Evolutionary conservation across 768 basidiomycete genomes (phyloP), one percentile per base, ranked within the genome.

Genomic region (Rhizopogon vulgaris): DNA sequence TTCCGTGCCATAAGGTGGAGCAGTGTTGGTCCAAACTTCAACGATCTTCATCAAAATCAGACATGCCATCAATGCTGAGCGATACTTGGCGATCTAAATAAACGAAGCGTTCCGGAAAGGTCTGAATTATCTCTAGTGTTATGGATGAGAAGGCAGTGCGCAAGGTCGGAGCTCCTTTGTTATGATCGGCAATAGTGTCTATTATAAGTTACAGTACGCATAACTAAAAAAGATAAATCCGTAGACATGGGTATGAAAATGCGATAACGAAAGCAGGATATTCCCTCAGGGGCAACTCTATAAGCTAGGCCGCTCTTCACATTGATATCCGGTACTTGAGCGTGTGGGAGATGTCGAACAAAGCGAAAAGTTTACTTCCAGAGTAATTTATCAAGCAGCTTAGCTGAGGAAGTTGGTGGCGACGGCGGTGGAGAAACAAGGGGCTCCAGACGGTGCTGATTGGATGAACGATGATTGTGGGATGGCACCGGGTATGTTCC

Each of bases 331-430:
- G 10, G 42, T 11, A 28, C 15, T 43, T 8, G 10, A 28, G n/a
- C n/a, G 6, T 5, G 15, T 28, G 9, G 41, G 27, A 37, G 36
- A 38, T 38, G 37, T 4, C 42, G 12, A 14, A 40, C 12, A 7
- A 22, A 3, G 22, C 4, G 6, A n/a, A 10, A 42, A 27, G 15
- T 53, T 43, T 43, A 48, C 41, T 49, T 61, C 25, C 64, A 51
- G 9, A 64, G 52, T 11, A 68, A 34, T 51, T 53, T 52, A 7
- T 57, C 64, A n/a, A 66, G 49, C 36, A 62, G 28, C 15, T 62
- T 62, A 49, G 52, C 49, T 34, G 59, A 38, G 2, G 36, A n/a
- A 36, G 47, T 15, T 24, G 43, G 18, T 3, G 42, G 52, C 14
- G 38, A 3, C 22, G 22, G 22, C 22, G 22, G 2, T 3, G 22